phyloP scores from a whole-genome alignment of 768 basidiomycete genomes.

The Trametes cinnabarina region DNA sequence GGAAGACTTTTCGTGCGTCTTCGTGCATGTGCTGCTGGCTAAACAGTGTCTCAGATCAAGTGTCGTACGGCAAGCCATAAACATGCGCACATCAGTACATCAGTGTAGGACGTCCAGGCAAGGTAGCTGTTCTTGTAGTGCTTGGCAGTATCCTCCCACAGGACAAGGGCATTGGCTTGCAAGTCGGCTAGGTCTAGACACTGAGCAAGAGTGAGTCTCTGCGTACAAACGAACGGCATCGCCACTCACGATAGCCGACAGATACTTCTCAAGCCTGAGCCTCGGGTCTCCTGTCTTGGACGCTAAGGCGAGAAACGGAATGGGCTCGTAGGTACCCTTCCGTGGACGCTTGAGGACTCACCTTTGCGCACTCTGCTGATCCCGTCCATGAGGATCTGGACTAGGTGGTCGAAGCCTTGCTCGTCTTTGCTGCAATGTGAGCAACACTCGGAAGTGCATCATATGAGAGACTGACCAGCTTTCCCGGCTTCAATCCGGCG shows the following conservation, averaged over 20 bases:
- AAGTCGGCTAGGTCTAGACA: constrained; percentile 45
- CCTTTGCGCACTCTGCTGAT: constrained; percentile 61
- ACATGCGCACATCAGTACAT: constrained; percentile 58
- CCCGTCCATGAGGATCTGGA: constrained; percentile 61
- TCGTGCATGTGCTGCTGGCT: constrained; percentile 56
- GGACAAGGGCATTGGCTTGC: constrained; percentile 51
- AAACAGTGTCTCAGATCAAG: constrained; percentile 5
- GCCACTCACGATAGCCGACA: constrained; percentile 66
- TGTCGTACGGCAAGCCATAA: not conserved
- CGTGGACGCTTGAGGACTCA: too few species aligned
- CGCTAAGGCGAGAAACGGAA: too few species aligned
- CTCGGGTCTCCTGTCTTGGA: constrained; percentile 59
- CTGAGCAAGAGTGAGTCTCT: constrained; percentile 30
- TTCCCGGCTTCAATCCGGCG: constrained; percentile 48
- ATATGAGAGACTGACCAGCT: constrained; percentile 34
- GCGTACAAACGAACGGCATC: not conserved
- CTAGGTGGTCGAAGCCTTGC: constrained; percentile 48
- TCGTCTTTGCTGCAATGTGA: constrained; percentile 36
- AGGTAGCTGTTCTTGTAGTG: constrained; percentile 69
- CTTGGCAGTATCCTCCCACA: constrained; percentile 68
- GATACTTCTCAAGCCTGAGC: constrained; percentile 79
- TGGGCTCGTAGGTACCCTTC: too few species aligned
- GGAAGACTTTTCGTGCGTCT: constrained; percentile 65
- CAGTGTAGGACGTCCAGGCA: constrained; percentile 74
- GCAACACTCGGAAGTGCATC: not conserved